Base-by-base conservation (phyloP, 1,284 basidiomycete species). In the Ceratobasidium sp. region DNA sequence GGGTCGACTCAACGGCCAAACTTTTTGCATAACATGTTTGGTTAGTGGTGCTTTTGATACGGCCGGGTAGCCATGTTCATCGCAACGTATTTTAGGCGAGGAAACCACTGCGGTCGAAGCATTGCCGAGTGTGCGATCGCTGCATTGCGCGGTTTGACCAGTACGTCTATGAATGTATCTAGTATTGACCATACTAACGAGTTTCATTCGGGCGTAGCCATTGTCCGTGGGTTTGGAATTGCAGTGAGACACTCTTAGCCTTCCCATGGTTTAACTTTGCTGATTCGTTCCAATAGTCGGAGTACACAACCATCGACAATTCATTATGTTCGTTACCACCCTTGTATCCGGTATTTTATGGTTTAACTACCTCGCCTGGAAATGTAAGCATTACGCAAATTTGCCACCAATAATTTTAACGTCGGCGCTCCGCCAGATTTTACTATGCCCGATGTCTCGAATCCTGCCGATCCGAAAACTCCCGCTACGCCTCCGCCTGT, bases 191-290 rank as follows among this genome's bases (percentile, higher is more conserved):
- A n/a, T 46, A 16, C 23, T 48, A 32, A 48, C 9, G 8, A 39
- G 18, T 12, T 39, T 59, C 46, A 62, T 9, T 45, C 14, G 57
- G n/a, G 43, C 73, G 16, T 73, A 96, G 93, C 78, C 96, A 98
- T 79, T 98, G 97, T 78, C 97, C 97, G 8, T 99, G 97, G 97
- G 90, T 98, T n/a, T 97, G 95, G 92, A 98, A 98, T 81, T 98
- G 97, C 80, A 89, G 93, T 94, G 79, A n/a, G n/a, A n/a, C n/a
- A n/a, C 50, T 91, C 1, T 53, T 36, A n/a, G 16, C 43, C 23
- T 71, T 30, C 10, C 9, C 9, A 21, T 53, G 9, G n/a, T 60
- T 52, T n/a, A 5, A 26, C 16, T n/a, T 41, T 0, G 43, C 46
- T 43, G 48, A 48, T 28, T 23, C 21, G 6, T 50, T 1, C 3